A percentile compares a stretch with the other conserved stretches of the same genome.
These are phyloP conservation scores for Nakazawaea populi DNA, from an alignment of 805 yeast genomes.

Conservation along the genomic window DNA sequence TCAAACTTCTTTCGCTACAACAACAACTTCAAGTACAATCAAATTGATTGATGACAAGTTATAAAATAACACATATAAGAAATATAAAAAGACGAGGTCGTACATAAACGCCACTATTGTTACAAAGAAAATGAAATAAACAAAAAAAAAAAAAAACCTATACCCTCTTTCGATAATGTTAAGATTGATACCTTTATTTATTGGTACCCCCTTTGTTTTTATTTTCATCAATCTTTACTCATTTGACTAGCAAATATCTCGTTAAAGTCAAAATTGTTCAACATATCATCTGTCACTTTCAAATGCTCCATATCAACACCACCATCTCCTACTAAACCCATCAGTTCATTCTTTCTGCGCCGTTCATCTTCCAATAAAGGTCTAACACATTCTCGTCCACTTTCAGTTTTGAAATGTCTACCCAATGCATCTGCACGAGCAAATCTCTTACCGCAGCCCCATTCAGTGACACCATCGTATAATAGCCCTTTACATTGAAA, in stretches of 20 bases:
- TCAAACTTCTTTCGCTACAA: too few species aligned
- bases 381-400: slow-evolving; percentile 66
- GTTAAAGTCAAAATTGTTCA: slow-evolving; percentile 5
- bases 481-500: slow-evolving; percentile 66
- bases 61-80: background rate
- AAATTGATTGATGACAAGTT: background rate
- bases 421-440: slow-evolving; percentile 78
- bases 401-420: slow-evolving; percentile 74
- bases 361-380: slow-evolving; percentile 57
- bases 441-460: slow-evolving; percentile 82
- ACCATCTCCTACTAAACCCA: background rate
- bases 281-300: slow-evolving; percentile 9
- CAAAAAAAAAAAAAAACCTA: background rate
- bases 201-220: background rate
- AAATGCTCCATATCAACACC: background rate
- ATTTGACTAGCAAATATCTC: slow-evolving; percentile 7
- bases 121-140: background rate
- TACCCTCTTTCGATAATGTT: background rate
- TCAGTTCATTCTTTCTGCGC: slow-evolving; percentile 19
- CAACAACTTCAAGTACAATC: too few species aligned
- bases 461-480: slow-evolving; percentile 42
- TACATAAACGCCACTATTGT: background rate
- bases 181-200: too few species aligned
- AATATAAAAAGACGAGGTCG: background rate
- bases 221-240: slow-evolving; percentile 18